These are phyloP conservation scores for Salvia hispanica DNA, from an alignment of 257 asterid genomes.

Conservation along the genomic window DNA sequence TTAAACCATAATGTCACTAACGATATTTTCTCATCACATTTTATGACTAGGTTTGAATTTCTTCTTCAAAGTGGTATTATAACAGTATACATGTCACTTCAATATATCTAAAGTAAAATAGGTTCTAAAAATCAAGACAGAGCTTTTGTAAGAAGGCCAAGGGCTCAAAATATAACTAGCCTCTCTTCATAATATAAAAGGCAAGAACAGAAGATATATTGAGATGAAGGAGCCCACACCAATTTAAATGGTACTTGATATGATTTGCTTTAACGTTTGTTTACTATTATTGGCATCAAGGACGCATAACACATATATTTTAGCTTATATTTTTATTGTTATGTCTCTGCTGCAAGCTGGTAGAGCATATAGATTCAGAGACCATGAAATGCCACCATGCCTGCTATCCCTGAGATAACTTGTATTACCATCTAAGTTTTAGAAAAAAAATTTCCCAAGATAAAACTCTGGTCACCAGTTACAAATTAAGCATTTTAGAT, in stretches of 20 bases:
- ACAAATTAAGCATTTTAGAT: background rate
- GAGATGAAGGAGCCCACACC: constrained; percentile 2
- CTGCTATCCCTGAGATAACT: background rate
- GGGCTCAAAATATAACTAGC: background rate
- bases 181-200: background rate
- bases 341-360: background rate
- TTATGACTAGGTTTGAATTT: constrained; percentile 1
- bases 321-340: background rate
- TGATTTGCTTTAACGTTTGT: background rate
- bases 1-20: background rate
- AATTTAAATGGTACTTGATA: background rate
- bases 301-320: background rate
- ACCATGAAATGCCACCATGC: constrained; percentile 2
- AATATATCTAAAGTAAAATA: background rate
- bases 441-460: background rate
- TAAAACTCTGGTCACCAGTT: background rate
- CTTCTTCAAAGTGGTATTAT: background rate
- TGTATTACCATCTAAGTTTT: background rate
- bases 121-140: background rate
- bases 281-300: background rate
- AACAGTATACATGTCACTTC: background rate
- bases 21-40: background rate
- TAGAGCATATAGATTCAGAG: constrained; percentile 16
- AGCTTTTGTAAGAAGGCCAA: background rate
- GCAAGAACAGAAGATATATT: background rate